Percentiles rank a stretch among this genome's conserved stretches.
These are phyloP conservation scores for Emericellopsis terricola DNA, from an alignment of 495 filamentous ascomycete genomes.

Conservation along the genomic window DNA sequence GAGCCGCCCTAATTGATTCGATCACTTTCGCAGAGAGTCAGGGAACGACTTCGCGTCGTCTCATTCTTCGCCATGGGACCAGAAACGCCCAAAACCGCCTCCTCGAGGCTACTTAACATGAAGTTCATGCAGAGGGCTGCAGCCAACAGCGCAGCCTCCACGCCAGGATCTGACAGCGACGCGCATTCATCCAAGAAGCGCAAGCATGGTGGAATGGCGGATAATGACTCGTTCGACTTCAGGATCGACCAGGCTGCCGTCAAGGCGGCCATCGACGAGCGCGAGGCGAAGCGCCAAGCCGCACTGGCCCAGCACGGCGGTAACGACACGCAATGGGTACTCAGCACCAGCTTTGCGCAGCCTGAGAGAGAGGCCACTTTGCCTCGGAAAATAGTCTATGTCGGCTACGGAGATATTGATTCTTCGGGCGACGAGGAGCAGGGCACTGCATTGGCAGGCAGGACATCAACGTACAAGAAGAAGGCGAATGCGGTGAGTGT, in stretches of 20 bases:
- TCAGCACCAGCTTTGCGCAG: constrained; percentile 22
- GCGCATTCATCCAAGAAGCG: constrained; percentile 34
- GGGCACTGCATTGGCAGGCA: not conserved
- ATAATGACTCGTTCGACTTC: constrained; percentile 5
- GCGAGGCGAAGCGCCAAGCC: constrained; percentile 54
- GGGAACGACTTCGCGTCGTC: no score
- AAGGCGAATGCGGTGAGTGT: no score
- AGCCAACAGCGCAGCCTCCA: constrained; percentile 29
- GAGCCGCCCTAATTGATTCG: no score
- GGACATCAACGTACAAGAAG: not conserved
- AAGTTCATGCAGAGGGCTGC: constrained; percentile 98
- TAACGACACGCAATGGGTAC: constrained; percentile 77
- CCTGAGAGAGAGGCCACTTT: constrained; percentile 8
- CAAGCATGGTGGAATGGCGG: constrained; percentile 13
- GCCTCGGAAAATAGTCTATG: constrained; percentile 24
- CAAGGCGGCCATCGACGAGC: constrained; percentile 49
- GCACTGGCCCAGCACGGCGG: constrained; percentile 54
- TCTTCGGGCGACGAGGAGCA: not conserved
- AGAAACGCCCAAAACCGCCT: constrained; percentile 51
- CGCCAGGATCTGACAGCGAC: constrained; percentile 19
- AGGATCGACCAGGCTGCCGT: constrained; percentile 33
- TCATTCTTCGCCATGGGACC: constrained; percentile 8
- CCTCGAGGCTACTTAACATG: constrained; percentile 81
- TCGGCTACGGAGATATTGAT: constrained; percentile 32
- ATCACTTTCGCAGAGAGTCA: no score